phyloP scores from a whole-genome alignment of 768 basidiomycete genomes.

The Lactarius pseudohatsudake region DNA sequence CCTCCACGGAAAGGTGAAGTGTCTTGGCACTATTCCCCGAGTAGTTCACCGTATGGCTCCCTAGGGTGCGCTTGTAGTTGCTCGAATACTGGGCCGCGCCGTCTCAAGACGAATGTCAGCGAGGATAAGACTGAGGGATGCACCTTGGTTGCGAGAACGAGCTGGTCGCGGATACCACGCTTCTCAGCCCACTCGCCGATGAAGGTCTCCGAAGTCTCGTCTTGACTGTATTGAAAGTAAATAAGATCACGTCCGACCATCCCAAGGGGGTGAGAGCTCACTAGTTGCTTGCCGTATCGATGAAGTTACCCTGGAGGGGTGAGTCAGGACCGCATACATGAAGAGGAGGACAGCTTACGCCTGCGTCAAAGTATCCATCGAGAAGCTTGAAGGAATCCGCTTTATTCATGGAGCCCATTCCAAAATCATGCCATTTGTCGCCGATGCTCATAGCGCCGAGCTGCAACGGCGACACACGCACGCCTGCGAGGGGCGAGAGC shows the following conservation, averaged over 20 bases:
- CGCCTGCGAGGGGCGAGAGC: slow-evolving; percentile 42
- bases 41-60: slow-evolving; percentile 34
- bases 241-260: neutral
- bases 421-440: slow-evolving; percentile 40
- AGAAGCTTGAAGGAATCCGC: slow-evolving; percentile 45
- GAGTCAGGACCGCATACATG: slow-evolving; percentile 38
- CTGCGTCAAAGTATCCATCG: slow-evolving; percentile 45
- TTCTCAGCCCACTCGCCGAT: slow-evolving; percentile 51
- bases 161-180: slow-evolving; percentile 46
- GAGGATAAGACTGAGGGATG: neutral
- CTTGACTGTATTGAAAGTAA: slow-evolving; percentile 39
- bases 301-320: slow-evolving; percentile 46
- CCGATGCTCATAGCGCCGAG: slow-evolving; percentile 53
- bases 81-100: neutral
- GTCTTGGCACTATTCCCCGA: slow-evolving; percentile 46
- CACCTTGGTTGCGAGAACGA: slow-evolving; percentile 46
- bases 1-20: slow-evolving; percentile 41
- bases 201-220: slow-evolving; percentile 54
- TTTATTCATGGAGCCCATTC: slow-evolving; percentile 48
- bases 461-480: slow-evolving; percentile 50
- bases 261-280: slow-evolving; percentile 27
- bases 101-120: neutral
- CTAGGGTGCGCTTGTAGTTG: slow-evolving; percentile 30
- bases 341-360: slow-evolving; percentile 41
- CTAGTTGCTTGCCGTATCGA: slow-evolving; percentile 49